Evolutionary conservation across 2,329 filamentous ascomycete species (phyloP), one percentile per base, ranked within the genome.

Genomic region (Alternaria ventricosa): DNA sequence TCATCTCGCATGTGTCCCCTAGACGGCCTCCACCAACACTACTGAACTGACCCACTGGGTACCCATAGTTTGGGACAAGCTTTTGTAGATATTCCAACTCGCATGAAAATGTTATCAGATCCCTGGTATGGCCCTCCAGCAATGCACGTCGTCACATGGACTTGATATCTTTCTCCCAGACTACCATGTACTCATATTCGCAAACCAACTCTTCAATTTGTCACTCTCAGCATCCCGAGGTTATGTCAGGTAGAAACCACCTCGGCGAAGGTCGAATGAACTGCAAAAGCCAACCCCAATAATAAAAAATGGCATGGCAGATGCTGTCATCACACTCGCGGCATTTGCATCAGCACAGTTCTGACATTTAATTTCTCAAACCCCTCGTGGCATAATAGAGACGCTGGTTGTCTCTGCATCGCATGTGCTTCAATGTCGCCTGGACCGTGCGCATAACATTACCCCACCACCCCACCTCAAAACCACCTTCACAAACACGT

Each of bases 391-490:
- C 7, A 51, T 11, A 51, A n/a, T 23, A 33, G 18, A 51, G 27
- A 22, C 27, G 28, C 47, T 27, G 20, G 49, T 15, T 27, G 20
- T 51, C n/a, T 33, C 49, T 11, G 44, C 6, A 15, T 56, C 33
- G 44, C 45, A 28, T 44, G 30, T 30, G 27, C 55, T 15, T 36
- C 18, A 11, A 28, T 51, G 7, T 51, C 28, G 60, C 51, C 54
- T 63, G 54, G 50, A 54, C 65, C 65, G 60, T 56, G 63, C 62
- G 44, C 41, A 18, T 20, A 50, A 51, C 47, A 57, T 56, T 65
- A 59, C 66, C 66, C 66, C 67, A 63, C 67, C 57, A 69, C 66
- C 65, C 67, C 67, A 64, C 67, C 45, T 57, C 44, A 50, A 27
- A 55, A 49, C 36, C 23, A 25, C 53, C 30, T 33, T 49, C 45